Percentiles rank a stretch among this genome's conserved stretches.
These are phyloP conservation scores for Phaeoacremonium minimum DNA, from an alignment of 2,329 filamentous ascomycete species.

Conservation along the genomic window DNA sequence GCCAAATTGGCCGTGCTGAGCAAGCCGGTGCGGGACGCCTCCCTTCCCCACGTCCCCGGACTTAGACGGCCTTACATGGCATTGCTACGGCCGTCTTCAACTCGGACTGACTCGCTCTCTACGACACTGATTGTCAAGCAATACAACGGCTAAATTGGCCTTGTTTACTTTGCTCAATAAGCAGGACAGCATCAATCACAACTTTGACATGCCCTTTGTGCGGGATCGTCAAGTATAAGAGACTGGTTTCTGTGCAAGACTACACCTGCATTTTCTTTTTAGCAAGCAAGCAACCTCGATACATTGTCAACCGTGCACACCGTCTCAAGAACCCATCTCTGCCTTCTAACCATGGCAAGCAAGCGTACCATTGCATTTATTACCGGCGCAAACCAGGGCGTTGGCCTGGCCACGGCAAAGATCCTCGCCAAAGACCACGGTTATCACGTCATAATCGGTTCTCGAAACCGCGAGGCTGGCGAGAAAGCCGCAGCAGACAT, in stretches of 20 bases:
- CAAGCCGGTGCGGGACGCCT: background rate
- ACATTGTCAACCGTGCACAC: background rate
- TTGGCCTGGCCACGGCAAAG: conserved; percentile 2
- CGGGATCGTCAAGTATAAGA: too few relatives aligned
- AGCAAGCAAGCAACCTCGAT: background rate
- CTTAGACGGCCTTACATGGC: too few relatives aligned
- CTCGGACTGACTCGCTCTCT: background rate
- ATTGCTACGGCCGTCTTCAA: too few relatives aligned
- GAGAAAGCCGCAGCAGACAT: conserved; percentile 17
- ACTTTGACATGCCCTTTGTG: background rate
- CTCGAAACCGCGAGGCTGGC: conserved; percentile 19
- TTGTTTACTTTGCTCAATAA: background rate
- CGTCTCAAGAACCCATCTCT: background rate
- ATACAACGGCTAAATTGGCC: background rate
- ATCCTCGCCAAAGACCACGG: conserved; percentile 16
- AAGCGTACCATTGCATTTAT: background rate
- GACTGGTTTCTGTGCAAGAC: too few relatives aligned
- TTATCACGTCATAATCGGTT: conserved; percentile 27
- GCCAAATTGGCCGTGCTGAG: background rate
- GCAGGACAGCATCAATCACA: background rate
- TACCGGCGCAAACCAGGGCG: conserved; percentile 1
- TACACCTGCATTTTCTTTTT: too few relatives aligned
- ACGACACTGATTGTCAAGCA: background rate
- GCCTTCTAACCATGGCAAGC: background rate
- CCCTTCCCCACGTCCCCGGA: too few relatives aligned